Base-by-base conservation (phyloP, 2,329 filamentous ascomycete genomes). In the Neonectria faginata region DNA sequence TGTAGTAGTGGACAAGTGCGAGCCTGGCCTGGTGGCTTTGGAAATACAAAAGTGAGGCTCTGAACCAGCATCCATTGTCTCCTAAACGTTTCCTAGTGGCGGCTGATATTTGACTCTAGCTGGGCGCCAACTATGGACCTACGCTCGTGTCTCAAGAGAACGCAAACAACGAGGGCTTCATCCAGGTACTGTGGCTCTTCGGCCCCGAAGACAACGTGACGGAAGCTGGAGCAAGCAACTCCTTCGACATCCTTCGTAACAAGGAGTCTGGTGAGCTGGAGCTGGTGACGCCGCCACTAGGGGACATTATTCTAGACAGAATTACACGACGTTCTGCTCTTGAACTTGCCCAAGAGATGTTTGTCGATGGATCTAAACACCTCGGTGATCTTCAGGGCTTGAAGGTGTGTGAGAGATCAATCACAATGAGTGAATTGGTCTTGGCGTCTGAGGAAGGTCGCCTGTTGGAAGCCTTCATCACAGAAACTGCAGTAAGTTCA, bases 181-280 rank as follows among this genome's bases (percentile, higher is more conserved):
- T 88, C 66, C 88, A 90, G 79, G 85, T 89, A 14, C 78, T 90
- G 6, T 90, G 88, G 88, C 78, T 90, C 16, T 89, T 88, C 64
- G 87, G 87, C 0, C 76, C 82, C 11, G 82, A 89, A 42, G 79
- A 82, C 56, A 80, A 79, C 44, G 85, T 89, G 9, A 90, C 88
- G 0, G 88, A 90, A 76, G 87, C 88, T 0, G 88, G 88, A 0
- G 87, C 86, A 1, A 85, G 82, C 56, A 90, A 90, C 72, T 89
- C 90, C 77, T 89, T 90, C 71, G 80, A 89, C 6, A 80, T 89
- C 22, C 87, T 85, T 85, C 76, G 75, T 9, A 16, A n/a, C 11
- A 41, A 33, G 22, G 52, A 57, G 29, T 27, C 42, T 10, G 11
- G 14, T 14, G 44, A 29, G 12, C 6, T 52, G 5, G 52, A 62